Evolutionary conservation across 2,329 filamentous ascomycete species (phyloP).

Genomic region (Calycina herbarum): DNA sequence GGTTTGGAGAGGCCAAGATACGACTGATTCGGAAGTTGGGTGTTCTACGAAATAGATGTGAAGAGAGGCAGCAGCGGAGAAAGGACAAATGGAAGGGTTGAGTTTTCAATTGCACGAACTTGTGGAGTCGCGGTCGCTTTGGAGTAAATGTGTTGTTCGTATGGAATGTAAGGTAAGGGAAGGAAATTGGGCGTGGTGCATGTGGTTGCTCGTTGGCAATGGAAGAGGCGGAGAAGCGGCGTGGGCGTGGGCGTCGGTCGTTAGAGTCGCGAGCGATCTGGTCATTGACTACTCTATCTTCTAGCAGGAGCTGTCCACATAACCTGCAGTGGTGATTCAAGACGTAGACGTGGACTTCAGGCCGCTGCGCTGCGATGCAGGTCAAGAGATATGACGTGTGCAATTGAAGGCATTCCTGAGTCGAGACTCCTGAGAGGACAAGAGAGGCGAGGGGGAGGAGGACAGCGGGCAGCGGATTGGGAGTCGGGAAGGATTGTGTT

Average conservation of each 20-base stretch:
- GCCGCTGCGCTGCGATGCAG: background rate
- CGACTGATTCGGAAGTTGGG: background rate
- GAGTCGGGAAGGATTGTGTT: background rate
- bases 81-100: background rate
- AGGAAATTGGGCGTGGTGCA: background rate
- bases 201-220: conserved; percentile 1
- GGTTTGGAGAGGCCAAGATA: background rate
- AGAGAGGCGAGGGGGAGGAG: background rate
- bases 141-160: conserved; percentile 4
- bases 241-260: background rate
- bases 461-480: background rate
- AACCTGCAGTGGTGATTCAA: conserved; percentile 3
- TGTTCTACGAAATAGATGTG: background rate
- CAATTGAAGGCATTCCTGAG: conserved; percentile 1
- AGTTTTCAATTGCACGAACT: background rate
- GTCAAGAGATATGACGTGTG: conserved; percentile 1
- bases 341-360: background rate
- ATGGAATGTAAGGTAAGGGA: background rate
- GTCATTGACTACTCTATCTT: background rate
- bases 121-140: background rate
- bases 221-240: background rate
- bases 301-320: background rate
- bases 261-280: background rate
- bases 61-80: background rate
- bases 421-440: background rate